phyloP scores from a whole-genome alignment of 2,329 filamentous ascomycete species.

The Colletotrichum tropicale region DNA sequence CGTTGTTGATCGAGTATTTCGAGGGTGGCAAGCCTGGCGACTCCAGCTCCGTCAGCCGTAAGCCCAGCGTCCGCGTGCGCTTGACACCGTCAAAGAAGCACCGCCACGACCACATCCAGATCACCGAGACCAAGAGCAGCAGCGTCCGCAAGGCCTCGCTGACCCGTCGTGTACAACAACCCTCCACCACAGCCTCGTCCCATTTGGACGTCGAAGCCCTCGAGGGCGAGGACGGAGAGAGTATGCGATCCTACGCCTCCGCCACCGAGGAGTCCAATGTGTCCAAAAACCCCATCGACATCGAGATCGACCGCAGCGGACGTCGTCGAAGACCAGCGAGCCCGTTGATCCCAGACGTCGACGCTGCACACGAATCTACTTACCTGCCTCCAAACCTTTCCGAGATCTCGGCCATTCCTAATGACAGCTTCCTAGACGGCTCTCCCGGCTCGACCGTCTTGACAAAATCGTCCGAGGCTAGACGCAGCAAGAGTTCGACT shows the following conservation, averaged over 20 bases:
- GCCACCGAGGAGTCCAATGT: constrained; percentile 81
- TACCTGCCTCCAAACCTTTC: constrained; percentile 74
- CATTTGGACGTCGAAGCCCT: constrained; percentile 47
- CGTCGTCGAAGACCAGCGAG: constrained; percentile 69
- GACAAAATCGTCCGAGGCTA: constrained; percentile 35
- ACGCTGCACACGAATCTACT: constrained; percentile 55
- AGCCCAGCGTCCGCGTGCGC: constrained; percentile 80
- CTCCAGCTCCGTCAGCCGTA: constrained; percentile 63
- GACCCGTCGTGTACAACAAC: constrained; percentile 58
- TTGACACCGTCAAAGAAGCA: constrained; percentile 79
- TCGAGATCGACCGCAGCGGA: constrained; percentile 73
- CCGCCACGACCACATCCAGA: constrained; percentile 80
- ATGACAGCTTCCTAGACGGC: constrained; percentile 63
- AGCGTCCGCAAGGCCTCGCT: constrained; percentile 68
- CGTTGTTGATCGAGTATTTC: constrained; percentile 93
- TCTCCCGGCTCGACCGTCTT: constrained; percentile 44
- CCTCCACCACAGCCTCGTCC: constrained; percentile 42
- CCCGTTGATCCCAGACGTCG: constrained; percentile 65
- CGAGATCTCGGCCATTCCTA: constrained; percentile 81
- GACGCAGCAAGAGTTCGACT: constrained; percentile 47
- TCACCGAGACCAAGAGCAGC: constrained; percentile 78
- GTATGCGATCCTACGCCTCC: constrained; percentile 77
- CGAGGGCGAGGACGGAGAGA: constrained; percentile 66
- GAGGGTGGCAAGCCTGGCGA: constrained; percentile 72
- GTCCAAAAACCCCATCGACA: constrained; percentile 79